Base-by-base conservation (phyloP, 116 monocot species). In the Trichopus zeylanicus region DNA sequence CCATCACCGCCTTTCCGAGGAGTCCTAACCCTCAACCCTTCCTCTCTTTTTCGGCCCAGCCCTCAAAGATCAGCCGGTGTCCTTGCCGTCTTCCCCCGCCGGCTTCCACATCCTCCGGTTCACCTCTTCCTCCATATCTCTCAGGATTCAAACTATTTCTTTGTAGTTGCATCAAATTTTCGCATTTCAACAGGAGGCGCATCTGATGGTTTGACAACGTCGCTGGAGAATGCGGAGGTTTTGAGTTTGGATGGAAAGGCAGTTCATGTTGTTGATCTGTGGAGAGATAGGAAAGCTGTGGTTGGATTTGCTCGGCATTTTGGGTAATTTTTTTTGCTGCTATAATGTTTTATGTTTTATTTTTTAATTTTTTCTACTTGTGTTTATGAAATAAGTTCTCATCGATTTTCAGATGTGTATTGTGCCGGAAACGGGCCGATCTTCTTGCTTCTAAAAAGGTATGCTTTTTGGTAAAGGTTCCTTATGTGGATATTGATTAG, bases 271-370 rank as follows among this genome's bases (percentile, higher is more conserved):
- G 27, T 70, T 60, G 84, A 90, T 59, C 46, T 95, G 39, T 95
- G 95, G 95, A 84, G 65, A 64, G 78, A 87, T 30, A 81, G 95
- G 64, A 90, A 81, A 71, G 83, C 81, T 29, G 81, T 90, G 5
- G 71, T 95, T 52, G 87, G 81, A 34, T 95, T 95, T 79, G 84
- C 95, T 72, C 95, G 95, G 10, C 95, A 95, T 75, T 95, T 95
- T 68, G 90, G 95, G 95, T 95, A 33, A 66, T 2, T n/a, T n/a
- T n/a, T n/a, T n/a, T 23, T 65, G 48, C n/a, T 39, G 2, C 13
- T 51, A 26, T 49, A 12, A n/a, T 56, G 5, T 2, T 18, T 35
- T 18, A 60, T 46, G 12, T 28, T 11, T 25, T 16, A 23, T 31
- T 31, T 13, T 18, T 33, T 26, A 23, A 19, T 18, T 39, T 42